phyloP scores from a whole-genome alignment of 208 protist species.

The Wallacemonas sp. region DNA sequence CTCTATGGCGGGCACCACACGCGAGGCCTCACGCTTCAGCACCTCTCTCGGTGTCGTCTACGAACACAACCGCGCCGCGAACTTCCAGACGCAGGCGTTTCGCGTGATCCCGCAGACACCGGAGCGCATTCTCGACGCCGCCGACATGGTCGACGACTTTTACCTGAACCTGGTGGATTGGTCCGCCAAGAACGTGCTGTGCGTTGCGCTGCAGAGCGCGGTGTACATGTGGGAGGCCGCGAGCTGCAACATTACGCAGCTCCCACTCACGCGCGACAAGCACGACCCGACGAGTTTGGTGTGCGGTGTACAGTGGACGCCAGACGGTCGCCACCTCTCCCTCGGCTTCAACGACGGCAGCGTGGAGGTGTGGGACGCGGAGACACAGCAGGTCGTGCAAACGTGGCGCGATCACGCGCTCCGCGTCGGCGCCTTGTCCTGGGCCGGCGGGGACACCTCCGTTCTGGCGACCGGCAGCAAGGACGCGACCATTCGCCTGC shows the following conservation, averaged over 20 bases:
- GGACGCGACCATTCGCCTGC: slow-evolving; percentile 94
- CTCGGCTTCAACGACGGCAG: slow-evolving; percentile 86
- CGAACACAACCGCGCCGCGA: slow-evolving; percentile 74
- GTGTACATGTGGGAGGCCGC: slow-evolving; percentile 99
- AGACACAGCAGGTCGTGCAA: slow-evolving; percentile 72
- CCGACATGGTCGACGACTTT: slow-evolving; percentile 98
- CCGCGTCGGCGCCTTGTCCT: slow-evolving; percentile 93
- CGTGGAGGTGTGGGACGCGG: slow-evolving; percentile 94
- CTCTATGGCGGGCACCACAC: background rate
- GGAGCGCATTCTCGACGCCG: slow-evolving; percentile 98
- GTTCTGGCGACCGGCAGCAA: slow-evolving; percentile 94
- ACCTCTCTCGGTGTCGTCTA: slow-evolving; percentile 82
- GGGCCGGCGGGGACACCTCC: slow-evolving; percentile 76
- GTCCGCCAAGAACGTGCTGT: slow-evolving; percentile 83
- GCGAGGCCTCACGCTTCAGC: slow-evolving; percentile 56
- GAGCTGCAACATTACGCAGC: slow-evolving; percentile 88
- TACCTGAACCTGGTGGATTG: slow-evolving; percentile 99
- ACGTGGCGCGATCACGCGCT: slow-evolving; percentile 85
- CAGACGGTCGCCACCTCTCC: slow-evolving; percentile 87
- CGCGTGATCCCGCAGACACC: slow-evolving; percentile 92
- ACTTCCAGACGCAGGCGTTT: slow-evolving; percentile 81
- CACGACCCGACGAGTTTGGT: slow-evolving; percentile 58
- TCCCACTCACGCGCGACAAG: slow-evolving; percentile 61
- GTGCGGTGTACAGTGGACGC: slow-evolving; percentile 93
- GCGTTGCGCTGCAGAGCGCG: slow-evolving; percentile 94